Base-by-base conservation (phyloP, 495 filamentous ascomycete species). In the Aspergillus biplanus region DNA sequence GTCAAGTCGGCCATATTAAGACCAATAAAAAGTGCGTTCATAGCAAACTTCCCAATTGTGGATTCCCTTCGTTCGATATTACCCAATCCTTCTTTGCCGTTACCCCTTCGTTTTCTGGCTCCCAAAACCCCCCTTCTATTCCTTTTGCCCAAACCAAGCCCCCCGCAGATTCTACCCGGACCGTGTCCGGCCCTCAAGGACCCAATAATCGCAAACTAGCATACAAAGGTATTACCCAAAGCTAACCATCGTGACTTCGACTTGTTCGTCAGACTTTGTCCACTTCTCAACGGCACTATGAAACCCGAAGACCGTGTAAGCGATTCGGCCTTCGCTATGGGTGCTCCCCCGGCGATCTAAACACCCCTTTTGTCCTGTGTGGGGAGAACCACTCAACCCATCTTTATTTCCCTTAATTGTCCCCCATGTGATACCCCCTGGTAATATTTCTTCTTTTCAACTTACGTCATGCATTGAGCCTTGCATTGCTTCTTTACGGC, bases 1-100 rank as follows among this genome's bases (percentile, higher is more conserved):
- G 94, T 35, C 89, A 93, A 69, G 89, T 93, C 21, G 95, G 95
- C 31, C 95, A 99, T 69, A 99, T 99, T 83, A 96, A 96, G 76
- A 97, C 93, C n/a, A 97, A 97, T 80, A 95, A 97, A 82, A 97
- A 94, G 90, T 93, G 81, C 73, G 79, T 66, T 59, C 33, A 39
- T 33, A 55, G 59, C 56, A 55, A 47, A 34, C 21, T 32, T 33
- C 33, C 53, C 53, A 15, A 46, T 16, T 16, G 16, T 16, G 56
- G 42, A 33, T 57, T 56, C 55, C 33, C 58, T 52, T 27, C 46
- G 58, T 54, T 62, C 56, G 62, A 67, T 27, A 61, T 66, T 47
- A 42, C 56, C 32, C 52, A 58, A 5, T 54, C 59, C 1, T 65
- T 67, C 49, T 49, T 54, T 32, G 15, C 49, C 32, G 13, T 33